A percentile compares a stretch with the other conserved stretches of the same genome.
phyloP scores from a whole-genome alignment of 2,329 filamentous ascomycete species.

The Scolecobasidium constrictum region DNA sequence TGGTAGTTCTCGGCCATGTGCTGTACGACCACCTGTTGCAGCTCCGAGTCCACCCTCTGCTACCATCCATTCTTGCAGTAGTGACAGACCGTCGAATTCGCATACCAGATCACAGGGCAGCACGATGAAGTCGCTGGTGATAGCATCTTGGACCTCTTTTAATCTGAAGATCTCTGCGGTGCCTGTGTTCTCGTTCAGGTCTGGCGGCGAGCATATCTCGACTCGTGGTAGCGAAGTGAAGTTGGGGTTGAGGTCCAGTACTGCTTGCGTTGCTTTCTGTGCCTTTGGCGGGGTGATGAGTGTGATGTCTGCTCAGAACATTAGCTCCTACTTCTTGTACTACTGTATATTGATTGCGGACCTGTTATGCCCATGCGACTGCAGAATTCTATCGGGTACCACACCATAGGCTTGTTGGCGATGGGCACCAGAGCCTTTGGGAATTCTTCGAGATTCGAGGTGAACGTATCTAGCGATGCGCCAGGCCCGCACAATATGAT shows the following conservation, averaged over 20 bases:
- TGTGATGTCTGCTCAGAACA: constrained; percentile 40
- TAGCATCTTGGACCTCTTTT: constrained; percentile 65
- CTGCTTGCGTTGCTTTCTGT: constrained; percentile 53
- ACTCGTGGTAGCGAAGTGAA: constrained; percentile 64
- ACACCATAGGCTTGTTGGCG: constrained; percentile 79
- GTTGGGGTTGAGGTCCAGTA: constrained; percentile 67
- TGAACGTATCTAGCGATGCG: constrained; percentile 73
- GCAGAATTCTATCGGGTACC: constrained; percentile 81
- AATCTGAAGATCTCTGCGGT: constrained; percentile 82
- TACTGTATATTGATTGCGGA: constrained; percentile 32
- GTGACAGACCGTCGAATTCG: constrained; percentile 70
- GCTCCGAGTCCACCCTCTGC: constrained; percentile 59
- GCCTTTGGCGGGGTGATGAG: constrained; percentile 48
- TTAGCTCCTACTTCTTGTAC: too few species aligned
- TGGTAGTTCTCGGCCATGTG: constrained; percentile 31
- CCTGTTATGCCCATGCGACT: constrained; percentile 69
- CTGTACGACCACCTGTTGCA: constrained; percentile 41
- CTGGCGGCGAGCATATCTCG: constrained; percentile 64
- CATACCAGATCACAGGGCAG: constrained; percentile 91
- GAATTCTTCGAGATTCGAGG: constrained; percentile 66
- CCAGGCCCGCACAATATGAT: constrained; percentile 75
- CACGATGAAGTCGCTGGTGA: constrained; percentile 80
- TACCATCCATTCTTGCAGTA: constrained; percentile 89
- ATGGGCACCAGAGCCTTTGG: constrained; percentile 75
- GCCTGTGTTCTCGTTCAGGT: constrained; percentile 71